Evolutionary conservation across 177 flowering plant genomes (phyloP).

Genomic region (Vitis hybrid): DNA sequence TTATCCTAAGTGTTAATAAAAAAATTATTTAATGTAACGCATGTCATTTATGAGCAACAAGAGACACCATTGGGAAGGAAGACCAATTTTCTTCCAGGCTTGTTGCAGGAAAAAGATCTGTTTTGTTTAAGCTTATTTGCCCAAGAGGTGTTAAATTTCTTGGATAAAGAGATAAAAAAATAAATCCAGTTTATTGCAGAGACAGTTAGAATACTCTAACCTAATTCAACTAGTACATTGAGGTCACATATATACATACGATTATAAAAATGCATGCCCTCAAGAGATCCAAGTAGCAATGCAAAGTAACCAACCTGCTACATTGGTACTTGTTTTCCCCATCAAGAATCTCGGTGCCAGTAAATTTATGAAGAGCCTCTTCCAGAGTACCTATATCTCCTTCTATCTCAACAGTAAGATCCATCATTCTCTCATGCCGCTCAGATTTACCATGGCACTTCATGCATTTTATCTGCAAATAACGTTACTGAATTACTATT

Average conservation of each 20-base stretch:
- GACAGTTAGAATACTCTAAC: neutral
- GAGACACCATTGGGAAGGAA: too few species aligned
- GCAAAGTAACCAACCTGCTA: constrained; percentile 54
- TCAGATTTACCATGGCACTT: constrained; percentile 85
- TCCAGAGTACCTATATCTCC: constrained; percentile 85
- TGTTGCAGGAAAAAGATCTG: too few species aligned
- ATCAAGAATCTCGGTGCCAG: constrained; percentile 79
- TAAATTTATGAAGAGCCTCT: constrained; percentile 77
- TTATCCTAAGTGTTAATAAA: too few species aligned
- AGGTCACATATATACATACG: neutral
- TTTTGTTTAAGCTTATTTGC: too few species aligned
- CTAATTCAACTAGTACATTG: neutral
- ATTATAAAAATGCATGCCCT: neutral
- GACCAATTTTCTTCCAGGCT: too few species aligned
- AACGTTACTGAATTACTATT: neutral
- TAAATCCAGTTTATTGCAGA: neutral
- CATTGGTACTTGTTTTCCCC: constrained; percentile 95
- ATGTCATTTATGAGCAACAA: too few species aligned
- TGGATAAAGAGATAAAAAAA: neutral
- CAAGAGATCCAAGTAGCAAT: neutral
- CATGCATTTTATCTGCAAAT: constrained; percentile 79
- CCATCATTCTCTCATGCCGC: constrained; percentile 86
- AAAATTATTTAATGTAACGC: too few species aligned
- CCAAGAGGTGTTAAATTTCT: neutral
- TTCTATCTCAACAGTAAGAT: constrained; percentile 90